These are phyloP conservation scores for Phytopythium aichiense DNA, from an alignment of 352 stramenopile species.

Conservation along the genomic window DNA sequence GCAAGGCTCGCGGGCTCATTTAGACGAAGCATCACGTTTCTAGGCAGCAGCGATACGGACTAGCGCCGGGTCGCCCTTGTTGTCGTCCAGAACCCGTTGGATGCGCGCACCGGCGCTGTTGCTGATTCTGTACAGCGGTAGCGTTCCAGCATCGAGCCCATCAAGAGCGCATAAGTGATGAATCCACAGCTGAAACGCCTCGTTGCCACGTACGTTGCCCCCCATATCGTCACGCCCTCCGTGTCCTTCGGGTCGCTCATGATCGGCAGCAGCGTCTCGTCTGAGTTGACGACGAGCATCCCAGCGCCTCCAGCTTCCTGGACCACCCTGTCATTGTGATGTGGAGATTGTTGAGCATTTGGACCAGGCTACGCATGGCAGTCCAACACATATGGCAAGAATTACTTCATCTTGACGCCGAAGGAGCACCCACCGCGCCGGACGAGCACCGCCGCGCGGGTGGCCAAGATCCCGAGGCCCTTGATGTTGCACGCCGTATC, in stretches of 20 bases:
- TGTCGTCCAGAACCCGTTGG: background rate
- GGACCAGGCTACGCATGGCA: background rate
- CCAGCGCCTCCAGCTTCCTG: slow-evolving; percentile 48
- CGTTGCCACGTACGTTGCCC: slow-evolving; percentile 35
- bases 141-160: background rate
- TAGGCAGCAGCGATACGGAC: slow-evolving; percentile 27
- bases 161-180: background rate
- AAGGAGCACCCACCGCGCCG: slow-evolving; percentile 68
- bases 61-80: slow-evolving; percentile 53
- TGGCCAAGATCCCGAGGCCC: slow-evolving; percentile 51
- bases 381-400: background rate
- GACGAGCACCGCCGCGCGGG: slow-evolving; percentile 60
- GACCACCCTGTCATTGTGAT: slow-evolving; percentile 21
- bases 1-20: slow-evolving; percentile 78
- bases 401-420: slow-evolving; percentile 53
- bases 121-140: background rate
- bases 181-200: background rate
- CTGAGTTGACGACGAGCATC: slow-evolving; percentile 64
- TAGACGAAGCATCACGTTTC: slow-evolving; percentile 3
- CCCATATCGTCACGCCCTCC: slow-evolving; percentile 50
- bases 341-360: background rate
- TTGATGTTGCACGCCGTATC: slow-evolving; percentile 67
- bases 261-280: slow-evolving; percentile 55
- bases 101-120: background rate
- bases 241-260: slow-evolving; percentile 61